Percentiles rank a stretch among this genome's conserved stretches.
Evolutionary conservation across 306 rosid species (phyloP).

Genomic region (Cyclanthera cordifolia): DNA sequence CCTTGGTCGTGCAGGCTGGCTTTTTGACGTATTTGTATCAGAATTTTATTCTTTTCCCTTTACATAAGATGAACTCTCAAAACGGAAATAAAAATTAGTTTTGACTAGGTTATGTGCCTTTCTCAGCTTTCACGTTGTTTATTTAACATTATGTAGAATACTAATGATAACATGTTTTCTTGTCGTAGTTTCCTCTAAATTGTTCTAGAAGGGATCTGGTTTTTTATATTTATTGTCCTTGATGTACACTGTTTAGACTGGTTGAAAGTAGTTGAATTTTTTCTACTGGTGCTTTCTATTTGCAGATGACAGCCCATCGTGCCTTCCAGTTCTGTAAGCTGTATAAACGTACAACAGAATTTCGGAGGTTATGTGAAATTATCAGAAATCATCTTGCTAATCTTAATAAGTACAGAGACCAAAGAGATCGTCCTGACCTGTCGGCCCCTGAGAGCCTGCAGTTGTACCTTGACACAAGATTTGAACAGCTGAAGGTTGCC

Average conservation of each 20-base stretch:
- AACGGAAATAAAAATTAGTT: not conserved
- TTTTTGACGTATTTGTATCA: not conserved
- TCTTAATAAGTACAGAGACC: slow-evolving; percentile 87
- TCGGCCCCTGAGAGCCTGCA: slow-evolving; percentile 88
- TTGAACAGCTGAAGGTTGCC: slow-evolving; percentile 94
- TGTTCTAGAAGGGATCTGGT: not conserved
- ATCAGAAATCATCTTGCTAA: slow-evolving; percentile 81
- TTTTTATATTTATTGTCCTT: not conserved
- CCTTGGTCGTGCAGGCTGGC: not conserved
- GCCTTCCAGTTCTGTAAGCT: slow-evolving; percentile 99
- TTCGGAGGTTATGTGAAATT: slow-evolving; percentile 85
- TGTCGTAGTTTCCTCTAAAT: not conserved
- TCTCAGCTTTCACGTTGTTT: not conserved
- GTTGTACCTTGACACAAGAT: slow-evolving; percentile 81
- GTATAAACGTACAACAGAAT: slow-evolving; percentile 86
- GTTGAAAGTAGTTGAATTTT: not conserved
- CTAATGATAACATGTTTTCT: not conserved
- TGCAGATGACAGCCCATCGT: slow-evolving; percentile 98
- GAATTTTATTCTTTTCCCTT: not conserved
- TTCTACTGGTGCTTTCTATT: slow-evolving; percentile 3
- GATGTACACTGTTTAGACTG: not conserved
- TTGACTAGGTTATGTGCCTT: not conserved
- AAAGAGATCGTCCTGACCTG: slow-evolving; percentile 85
- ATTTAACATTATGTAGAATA: not conserved
- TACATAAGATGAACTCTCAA: not conserved